Evolutionary conservation across 2,329 filamentous ascomycete genomes (phyloP).

Genomic region (Exophiala aquamarina): DNA sequence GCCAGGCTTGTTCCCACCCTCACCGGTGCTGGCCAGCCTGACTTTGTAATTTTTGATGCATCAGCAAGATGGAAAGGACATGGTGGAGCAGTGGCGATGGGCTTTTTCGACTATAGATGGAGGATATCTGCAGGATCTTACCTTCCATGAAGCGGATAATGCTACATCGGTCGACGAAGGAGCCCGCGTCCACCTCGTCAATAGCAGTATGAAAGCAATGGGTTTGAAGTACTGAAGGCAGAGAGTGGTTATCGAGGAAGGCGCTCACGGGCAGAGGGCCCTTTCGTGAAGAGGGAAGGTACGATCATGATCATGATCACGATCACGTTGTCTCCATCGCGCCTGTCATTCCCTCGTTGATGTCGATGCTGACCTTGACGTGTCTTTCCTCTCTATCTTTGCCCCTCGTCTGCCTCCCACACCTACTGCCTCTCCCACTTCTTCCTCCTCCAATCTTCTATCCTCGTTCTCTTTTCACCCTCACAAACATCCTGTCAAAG

Average conservation of each 20-base stretch:
- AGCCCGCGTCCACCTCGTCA: too few relatives aligned
- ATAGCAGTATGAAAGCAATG: too few relatives aligned
- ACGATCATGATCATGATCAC: too few relatives aligned
- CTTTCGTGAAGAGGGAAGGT: too few relatives aligned
- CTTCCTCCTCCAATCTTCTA: conserved; percentile 21
- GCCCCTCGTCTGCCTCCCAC: too few relatives aligned
- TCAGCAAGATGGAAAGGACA: conserved; percentile 52
- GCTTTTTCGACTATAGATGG: conserved; percentile 58
- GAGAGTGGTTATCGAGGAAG: too few relatives aligned
- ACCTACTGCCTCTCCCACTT: conserved; percentile 21
- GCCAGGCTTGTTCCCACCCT: conserved; percentile 55
- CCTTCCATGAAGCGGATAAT: conserved; percentile 27
- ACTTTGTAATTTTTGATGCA: conserved; percentile 53
- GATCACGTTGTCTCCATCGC: too few relatives aligned
- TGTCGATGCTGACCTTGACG: too few relatives aligned
- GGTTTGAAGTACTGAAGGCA: too few relatives aligned
- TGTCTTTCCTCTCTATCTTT: too few relatives aligned
- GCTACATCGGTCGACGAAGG: not conserved
- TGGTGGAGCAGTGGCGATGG: conserved; percentile 54
- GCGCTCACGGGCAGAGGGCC: too few relatives aligned
- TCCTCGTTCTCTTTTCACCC: conserved; percentile 17
- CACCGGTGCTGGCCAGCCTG: conserved; percentile 58
- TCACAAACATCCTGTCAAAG: conserved; percentile 16
- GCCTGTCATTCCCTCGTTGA: too few relatives aligned
- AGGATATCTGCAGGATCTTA: conserved; percentile 50